Base-by-base conservation (phyloP, 371 early-diverging fungal genomes). In the Mucor lusitanicus region DNA sequence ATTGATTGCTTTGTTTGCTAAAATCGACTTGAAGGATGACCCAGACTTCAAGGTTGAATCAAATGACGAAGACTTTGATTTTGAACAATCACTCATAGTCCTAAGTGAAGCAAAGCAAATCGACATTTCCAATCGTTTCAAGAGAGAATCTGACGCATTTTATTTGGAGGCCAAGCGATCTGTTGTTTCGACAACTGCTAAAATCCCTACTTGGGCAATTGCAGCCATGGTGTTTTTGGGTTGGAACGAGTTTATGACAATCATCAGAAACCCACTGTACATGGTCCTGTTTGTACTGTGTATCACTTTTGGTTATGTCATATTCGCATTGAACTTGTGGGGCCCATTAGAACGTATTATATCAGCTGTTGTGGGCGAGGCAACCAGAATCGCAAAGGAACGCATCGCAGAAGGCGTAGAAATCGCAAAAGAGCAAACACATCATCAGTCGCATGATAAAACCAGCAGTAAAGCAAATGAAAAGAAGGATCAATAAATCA, bases 141-240 rank as follows among this genome's bases (percentile, higher is more conserved):
- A 89, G 72, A 86, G 92, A 27, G 97, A 97, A 68, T 91, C 94
- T 0, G 97, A 97, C 77, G 90, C 90, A 2, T 85, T 95, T 71
- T 98, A 92, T 67, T 75, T 97, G 63, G 98, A 98, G 71, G 98
- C 98, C 3, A 98, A 98, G 79, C 91, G 99, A 28, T 92, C 96
- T 0, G 89, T 95, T 61, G 96, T 98, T 2, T 73, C 91, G 1
- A 94, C 94, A 13, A 63, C 92, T 33, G 92, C 91, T 61, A 90
- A 90, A 61, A 86, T 97, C 39, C 99, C 99, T 9, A 77, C 81
- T 35, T 98, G 97, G 97, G 88, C 95, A 58, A 78, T 95, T 23
- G 85, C 87, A 25, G 76, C 95, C 56, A 77, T 94, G 55, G 73
- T 93, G 11, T 73, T 90, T 27, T 76, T 98, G 13, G 97, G 97